phyloP scores from a whole-genome alignment of 176 grass and related monocot species.

The Musa acuminata region DNA sequence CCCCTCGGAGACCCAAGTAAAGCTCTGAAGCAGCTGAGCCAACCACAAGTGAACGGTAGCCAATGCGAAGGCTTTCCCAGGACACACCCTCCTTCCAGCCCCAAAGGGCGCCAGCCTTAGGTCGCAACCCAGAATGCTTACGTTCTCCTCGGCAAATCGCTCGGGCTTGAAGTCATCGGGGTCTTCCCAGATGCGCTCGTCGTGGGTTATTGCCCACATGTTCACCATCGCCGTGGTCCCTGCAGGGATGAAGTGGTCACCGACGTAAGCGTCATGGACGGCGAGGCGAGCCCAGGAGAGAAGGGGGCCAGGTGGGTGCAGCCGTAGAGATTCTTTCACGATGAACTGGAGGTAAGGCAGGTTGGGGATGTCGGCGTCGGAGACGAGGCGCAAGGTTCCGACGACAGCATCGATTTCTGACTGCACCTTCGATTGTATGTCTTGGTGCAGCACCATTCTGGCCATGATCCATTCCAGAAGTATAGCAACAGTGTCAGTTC shows the following conservation, averaged over 20 bases:
- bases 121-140: constrained; percentile 25
- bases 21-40: neutral
- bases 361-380: constrained; percentile 25
- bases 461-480: constrained; percentile 39
- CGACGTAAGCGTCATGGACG: constrained; percentile 25
- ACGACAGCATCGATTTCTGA: constrained; percentile 30
- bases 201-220: constrained; percentile 35
- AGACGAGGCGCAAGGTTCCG: constrained; percentile 5
- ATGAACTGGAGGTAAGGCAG: constrained; percentile 32
- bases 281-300: constrained; percentile 41
- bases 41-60: constrained; percentile 35
- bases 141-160: constrained; percentile 28
- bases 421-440: constrained; percentile 28
- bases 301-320: constrained; percentile 35
- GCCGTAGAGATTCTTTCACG: constrained; percentile 32
- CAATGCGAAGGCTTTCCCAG: constrained; percentile 27
- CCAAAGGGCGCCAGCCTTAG: constrained; percentile 34
- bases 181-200: constrained; percentile 22
- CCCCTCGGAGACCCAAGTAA: neutral
- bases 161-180: constrained; percentile 23
- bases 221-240: constrained; percentile 40
- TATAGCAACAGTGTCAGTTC: constrained; percentile 33
- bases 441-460: constrained; percentile 33
- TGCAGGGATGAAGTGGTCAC: constrained; percentile 21
- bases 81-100: constrained; percentile 31